Evolutionary conservation across 805 yeast species (phyloP), one percentile per base, ranked within the genome.

Genomic region (Lipomyces sp.): DNA sequence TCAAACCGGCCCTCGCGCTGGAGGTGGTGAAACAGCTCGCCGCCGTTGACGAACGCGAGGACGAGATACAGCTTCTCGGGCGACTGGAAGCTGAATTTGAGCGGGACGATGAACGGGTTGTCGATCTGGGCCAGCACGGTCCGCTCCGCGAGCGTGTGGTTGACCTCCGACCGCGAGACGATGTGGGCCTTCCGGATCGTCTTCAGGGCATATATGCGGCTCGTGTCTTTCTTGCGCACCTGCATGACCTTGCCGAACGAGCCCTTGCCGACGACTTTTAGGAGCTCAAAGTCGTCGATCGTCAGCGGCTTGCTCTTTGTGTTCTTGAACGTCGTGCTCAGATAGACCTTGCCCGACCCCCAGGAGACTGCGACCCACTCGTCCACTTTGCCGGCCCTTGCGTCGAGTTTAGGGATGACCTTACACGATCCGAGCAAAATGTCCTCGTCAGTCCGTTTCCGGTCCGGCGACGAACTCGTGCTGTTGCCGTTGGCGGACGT

Each of bases 181-280:
- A 93, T 89, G 65, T 93, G 96, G 18, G 95, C 87, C 67, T 93
- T 93, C 61, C 98, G 77, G 57, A 93, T 81, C 0, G 97, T 89
- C 69, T 93, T 93, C 65, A 93, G 74, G 1, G 98, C 98, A 68
- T 93, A 93, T 22, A 93, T 83, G 67, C 91, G 95, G 58, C 84
- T 84, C 2, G 98, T 93, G 68, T 93, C 98, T 62, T 86, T 87
- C 70, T 93, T 93, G 57, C 89, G 82, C 37, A 93, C 98, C 70
- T 93, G 98, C 98, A 93, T 93, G 47, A 93, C 98, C 70, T 93
- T 93, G 45, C 98, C 98, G 67, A 93, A 93, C 8, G 97, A 89
- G 6, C 98, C 98, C 67, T 93, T 93, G 33, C 98, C 98, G 48
- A 93, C 88, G 21, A 93, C 98, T 69, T 93, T 93, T 60, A 93